These are phyloP conservation scores for Kodamaea arcana DNA, from an alignment of 1,139 yeast genomes.

Conservation along the genomic window DNA sequence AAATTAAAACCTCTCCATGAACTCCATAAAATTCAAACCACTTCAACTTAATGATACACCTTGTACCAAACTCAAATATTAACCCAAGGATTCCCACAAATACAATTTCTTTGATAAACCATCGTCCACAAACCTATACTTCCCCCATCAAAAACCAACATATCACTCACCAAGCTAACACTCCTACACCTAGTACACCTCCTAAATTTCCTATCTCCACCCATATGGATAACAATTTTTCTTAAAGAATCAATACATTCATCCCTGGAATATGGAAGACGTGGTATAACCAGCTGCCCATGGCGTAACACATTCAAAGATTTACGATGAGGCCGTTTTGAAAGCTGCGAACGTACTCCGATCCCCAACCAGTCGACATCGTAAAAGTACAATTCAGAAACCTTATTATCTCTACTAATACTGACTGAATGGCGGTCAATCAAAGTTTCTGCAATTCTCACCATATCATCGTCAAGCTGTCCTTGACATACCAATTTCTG, in stretches of 20 bases:
- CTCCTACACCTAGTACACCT: slow-evolving; percentile 70
- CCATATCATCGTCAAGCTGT: slow-evolving; percentile 45
- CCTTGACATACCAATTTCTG: slow-evolving; percentile 68
- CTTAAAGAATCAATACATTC: slow-evolving; percentile 44
- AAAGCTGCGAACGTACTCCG: slow-evolving; percentile 22
- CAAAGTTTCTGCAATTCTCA: slow-evolving; percentile 25
- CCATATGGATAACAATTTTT: slow-evolving; percentile 29
- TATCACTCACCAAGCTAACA: slow-evolving; percentile 49
- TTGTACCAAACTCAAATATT: too few species aligned
- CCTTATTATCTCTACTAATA: slow-evolving; percentile 37
- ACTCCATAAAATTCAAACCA: too few species aligned
- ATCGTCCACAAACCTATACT: slow-evolving; percentile 59
- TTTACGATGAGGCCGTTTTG: slow-evolving; percentile 2
- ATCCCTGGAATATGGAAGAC: slow-evolving; percentile 20
- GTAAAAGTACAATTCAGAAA: slow-evolving; percentile 57
- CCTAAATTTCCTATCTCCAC: slow-evolving; percentile 22
- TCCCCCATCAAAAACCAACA: slow-evolving; percentile 35
- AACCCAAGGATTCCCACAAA: slow-evolving; percentile 80
- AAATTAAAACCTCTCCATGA: too few species aligned
- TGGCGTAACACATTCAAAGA: slow-evolving; percentile 4
- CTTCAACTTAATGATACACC: too few species aligned
- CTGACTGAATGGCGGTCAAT: slow-evolving; percentile 31
- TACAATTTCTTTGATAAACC: slow-evolving; percentile 71
- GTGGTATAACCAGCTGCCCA: slow-evolving; percentile 9
- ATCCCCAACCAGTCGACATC: slow-evolving; percentile 69